These are phyloP conservation scores for Geotrichum cucujoidarum DNA, from an alignment of 1,139 yeast genomes.

Conservation along the genomic window DNA sequence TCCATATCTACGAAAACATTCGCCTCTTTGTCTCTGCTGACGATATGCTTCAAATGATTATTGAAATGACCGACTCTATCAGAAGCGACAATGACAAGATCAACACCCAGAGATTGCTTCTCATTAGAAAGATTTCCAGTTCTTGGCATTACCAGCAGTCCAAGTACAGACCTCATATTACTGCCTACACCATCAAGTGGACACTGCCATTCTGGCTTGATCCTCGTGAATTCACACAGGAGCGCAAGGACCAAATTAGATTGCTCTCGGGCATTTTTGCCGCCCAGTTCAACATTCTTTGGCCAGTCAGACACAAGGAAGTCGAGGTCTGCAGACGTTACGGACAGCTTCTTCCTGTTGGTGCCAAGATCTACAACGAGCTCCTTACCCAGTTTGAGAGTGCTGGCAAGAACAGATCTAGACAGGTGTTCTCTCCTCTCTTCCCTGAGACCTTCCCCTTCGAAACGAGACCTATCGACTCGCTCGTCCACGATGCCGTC, in stretches of 20 bases:
- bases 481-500: slow-evolving; percentile 64
- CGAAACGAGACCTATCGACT: slow-evolving; percentile 61
- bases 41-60: slow-evolving; percentile 29
- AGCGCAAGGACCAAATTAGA: slow-evolving; percentile 32
- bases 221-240: slow-evolving; percentile 27
- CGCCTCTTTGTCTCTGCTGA: slow-evolving; percentile 28
- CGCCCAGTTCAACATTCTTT: slow-evolving; percentile 32
- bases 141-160: slow-evolving; percentile 44
- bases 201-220: slow-evolving; percentile 37
- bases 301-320: slow-evolving; percentile 33
- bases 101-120: slow-evolving; percentile 52
- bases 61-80: slow-evolving; percentile 31
- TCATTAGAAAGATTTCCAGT: slow-evolving; percentile 54
- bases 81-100: slow-evolving; percentile 40
- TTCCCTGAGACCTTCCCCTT: slow-evolving; percentile 71
- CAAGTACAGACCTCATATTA: slow-evolving; percentile 42
- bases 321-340: slow-evolving; percentile 32
- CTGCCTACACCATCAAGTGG: slow-evolving; percentile 56
- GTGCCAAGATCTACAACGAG: slow-evolving; percentile 33
- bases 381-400: slow-evolving; percentile 28
- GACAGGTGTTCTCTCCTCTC: slow-evolving; percentile 37
- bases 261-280: slow-evolving; percentile 34
- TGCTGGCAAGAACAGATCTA: slow-evolving; percentile 13
- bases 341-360: slow-evolving; percentile 34
- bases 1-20: slow-evolving; percentile 25